Evolutionary conservation across 2,329 filamentous ascomycete species (phyloP).

Genomic region (Ophiocordyceps australis): DNA sequence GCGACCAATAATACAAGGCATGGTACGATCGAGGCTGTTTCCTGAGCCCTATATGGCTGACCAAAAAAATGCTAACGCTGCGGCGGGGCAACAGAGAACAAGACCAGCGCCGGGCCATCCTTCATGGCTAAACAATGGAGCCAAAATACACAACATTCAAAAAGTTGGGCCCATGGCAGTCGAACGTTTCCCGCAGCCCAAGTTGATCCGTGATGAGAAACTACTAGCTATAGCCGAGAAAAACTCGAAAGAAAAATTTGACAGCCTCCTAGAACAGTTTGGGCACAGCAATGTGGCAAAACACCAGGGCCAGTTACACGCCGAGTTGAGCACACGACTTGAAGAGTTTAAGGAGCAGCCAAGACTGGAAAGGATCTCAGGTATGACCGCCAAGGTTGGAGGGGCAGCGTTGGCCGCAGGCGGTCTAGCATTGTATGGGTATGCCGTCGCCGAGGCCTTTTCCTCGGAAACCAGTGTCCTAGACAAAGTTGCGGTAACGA

Average conservation of each 20-base stretch:
- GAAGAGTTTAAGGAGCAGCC: constrained; percentile 2
- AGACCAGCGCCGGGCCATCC: too few species aligned
- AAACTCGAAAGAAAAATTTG: background rate
- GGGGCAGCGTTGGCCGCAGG: background rate
- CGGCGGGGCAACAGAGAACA: too few species aligned
- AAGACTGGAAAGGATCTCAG: constrained; percentile 1
- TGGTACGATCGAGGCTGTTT: too few species aligned
- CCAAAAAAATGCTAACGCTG: too few species aligned
- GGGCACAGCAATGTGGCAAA: background rate
- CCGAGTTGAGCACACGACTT: constrained; percentile 12
- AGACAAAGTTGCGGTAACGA: background rate
- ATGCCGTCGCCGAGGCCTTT: background rate
- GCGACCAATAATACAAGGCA: too few species aligned
- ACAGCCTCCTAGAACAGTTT: background rate
- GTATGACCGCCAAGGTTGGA: background rate
- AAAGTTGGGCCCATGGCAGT: too few species aligned
- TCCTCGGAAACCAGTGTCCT: background rate
- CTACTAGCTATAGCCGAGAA: background rate
- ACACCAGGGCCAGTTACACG: background rate
- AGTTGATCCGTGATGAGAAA: background rate
- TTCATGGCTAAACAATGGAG: too few species aligned
- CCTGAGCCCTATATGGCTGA: too few species aligned
- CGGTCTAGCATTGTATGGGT: background rate
- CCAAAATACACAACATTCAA: too few species aligned
- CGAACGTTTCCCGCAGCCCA: too few species aligned